A percentile compares a stretch with the other conserved stretches of the same genome.
These are phyloP conservation scores for Phanerochaete sordida DNA, from an alignment of 768 basidiomycete species.

Conservation along the genomic window DNA sequence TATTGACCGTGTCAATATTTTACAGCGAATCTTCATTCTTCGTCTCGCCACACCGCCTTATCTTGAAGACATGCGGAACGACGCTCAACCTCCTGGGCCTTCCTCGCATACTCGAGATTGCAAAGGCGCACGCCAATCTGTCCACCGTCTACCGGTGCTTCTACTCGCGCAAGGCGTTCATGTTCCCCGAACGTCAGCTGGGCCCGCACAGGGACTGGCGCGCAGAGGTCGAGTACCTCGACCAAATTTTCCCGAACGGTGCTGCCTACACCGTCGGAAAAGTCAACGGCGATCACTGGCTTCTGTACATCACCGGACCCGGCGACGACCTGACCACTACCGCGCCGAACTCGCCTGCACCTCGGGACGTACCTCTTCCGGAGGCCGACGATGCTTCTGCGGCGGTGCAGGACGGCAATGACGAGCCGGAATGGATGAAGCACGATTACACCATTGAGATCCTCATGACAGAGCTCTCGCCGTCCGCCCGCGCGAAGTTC, in stretches of 20 bases:
- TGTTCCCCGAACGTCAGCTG: constrained; percentile 95
- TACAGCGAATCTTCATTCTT: constrained; percentile 94
- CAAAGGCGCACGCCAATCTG: constrained; percentile 62
- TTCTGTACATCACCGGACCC: constrained; percentile 86
- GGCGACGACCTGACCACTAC: constrained; percentile 24
- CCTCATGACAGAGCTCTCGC: constrained; percentile 89
- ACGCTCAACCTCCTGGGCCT: constrained; percentile 96
- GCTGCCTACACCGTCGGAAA: constrained; percentile 96
- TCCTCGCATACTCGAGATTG: constrained; percentile 93
- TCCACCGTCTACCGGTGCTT: constrained; percentile 84
- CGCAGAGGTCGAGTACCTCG: constrained; percentile 88
- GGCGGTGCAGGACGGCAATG: constrained; percentile 18
- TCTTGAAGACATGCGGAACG: constrained; percentile 98
- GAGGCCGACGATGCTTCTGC: constrained; percentile 12
- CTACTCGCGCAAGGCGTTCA: constrained; percentile 98
- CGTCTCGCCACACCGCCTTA: constrained; percentile 90
- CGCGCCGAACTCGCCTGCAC: constrained; percentile 26
- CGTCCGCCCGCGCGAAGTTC: constrained; percentile 75
- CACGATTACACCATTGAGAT: constrained; percentile 97
- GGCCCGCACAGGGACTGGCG: constrained; percentile 95
- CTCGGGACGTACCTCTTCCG: constrained; percentile 13
- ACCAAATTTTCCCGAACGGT: constrained; percentile 83
- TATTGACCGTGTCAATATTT: not conserved
- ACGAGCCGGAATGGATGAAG: constrained; percentile 21
- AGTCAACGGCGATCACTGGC: constrained; percentile 98